Evolutionary conservation across 2,329 filamentous ascomycete species (phyloP).

Genomic region (Dothistroma pini): DNA sequence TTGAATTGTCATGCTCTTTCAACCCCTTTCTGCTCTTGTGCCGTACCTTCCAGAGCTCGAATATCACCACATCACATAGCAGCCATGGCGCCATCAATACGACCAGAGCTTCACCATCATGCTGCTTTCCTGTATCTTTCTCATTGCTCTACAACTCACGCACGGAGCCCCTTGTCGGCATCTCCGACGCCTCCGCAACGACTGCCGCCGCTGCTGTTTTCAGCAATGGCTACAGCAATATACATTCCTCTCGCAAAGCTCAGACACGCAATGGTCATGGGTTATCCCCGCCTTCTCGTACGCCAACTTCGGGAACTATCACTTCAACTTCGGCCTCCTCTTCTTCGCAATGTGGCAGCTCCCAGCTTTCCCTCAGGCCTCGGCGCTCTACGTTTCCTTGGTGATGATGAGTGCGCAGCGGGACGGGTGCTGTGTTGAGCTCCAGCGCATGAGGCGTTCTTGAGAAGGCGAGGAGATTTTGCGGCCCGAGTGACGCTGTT

Average conservation of each 20-base stretch:
- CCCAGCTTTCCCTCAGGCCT: neutral
- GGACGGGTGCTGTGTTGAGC: neutral
- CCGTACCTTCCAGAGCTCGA: neutral
- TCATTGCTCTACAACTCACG: neutral
- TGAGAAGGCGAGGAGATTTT: neutral
- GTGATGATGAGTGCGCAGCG: neutral
- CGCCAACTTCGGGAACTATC: neutral
- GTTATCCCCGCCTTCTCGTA: neutral
- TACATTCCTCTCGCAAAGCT: neutral
- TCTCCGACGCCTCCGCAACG: neutral
- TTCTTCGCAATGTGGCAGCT: neutral
- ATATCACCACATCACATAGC: neutral
- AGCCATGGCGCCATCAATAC: neutral
- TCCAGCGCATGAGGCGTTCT: neutral
- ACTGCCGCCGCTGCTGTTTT: neutral
- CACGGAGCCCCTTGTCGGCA: neutral
- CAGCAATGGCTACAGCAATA: neutral
- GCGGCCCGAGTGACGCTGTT: neutral
- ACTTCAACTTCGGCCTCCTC: neutral
- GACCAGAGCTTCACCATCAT: neutral
- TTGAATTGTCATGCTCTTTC: neutral
- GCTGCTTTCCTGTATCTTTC: neutral
- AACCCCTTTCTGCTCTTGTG: neutral
- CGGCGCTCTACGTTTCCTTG: neutral
- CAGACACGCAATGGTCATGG: neutral